Conservation (phyloP, 768 basidiomycete genomes). For the Leccinum variicolor region DNA sequence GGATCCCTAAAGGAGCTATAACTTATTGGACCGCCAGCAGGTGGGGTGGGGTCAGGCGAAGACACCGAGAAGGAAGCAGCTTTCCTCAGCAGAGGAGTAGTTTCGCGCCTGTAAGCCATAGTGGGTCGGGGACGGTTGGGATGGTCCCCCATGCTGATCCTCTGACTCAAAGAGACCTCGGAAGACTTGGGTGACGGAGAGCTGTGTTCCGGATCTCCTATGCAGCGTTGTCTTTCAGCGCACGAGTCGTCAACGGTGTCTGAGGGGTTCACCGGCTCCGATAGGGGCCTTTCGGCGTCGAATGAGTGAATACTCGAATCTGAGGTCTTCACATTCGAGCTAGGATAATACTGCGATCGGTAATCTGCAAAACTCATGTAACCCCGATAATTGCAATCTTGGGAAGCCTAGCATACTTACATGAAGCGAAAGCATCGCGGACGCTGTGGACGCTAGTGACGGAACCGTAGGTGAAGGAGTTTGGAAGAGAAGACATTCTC, state of each 20-base stretch:
- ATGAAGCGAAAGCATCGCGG: constrained; percentile 57
- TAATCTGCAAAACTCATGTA: constrained; percentile 44
- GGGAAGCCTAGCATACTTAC: constrained; percentile 33
- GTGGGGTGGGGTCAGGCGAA: constrained; percentile 1
- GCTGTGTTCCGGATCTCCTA: not conserved
- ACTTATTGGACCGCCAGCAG: not conserved
- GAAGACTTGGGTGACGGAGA: constrained; percentile 9
- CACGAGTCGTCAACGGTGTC: not conserved
- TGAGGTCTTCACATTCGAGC: constrained; percentile 52
- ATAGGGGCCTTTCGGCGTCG: constrained; percentile 29
- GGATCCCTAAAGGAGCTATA: not conserved
- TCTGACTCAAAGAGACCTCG: constrained; percentile 16
- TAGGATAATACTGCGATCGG: constrained; percentile 64
- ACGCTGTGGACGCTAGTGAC: constrained; percentile 47
- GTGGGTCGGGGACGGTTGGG: not conserved
- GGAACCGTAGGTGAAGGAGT: constrained; percentile 44
- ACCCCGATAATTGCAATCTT: not conserved
- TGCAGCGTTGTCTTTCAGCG: constrained; percentile 7
- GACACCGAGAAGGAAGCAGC: constrained; percentile 34
- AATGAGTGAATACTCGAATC: constrained; percentile 39
- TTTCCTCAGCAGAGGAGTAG: constrained; percentile 41
- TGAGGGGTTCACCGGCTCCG: not conserved
- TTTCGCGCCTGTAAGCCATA: constrained; percentile 10
- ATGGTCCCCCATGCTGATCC: constrained; percentile 12
- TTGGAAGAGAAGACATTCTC: constrained; percentile 49